Percentiles rank a stretch among this genome's conserved stretches.
phyloP scores from a whole-genome alignment of 768 basidiomycete species.

The Russula emetica region DNA sequence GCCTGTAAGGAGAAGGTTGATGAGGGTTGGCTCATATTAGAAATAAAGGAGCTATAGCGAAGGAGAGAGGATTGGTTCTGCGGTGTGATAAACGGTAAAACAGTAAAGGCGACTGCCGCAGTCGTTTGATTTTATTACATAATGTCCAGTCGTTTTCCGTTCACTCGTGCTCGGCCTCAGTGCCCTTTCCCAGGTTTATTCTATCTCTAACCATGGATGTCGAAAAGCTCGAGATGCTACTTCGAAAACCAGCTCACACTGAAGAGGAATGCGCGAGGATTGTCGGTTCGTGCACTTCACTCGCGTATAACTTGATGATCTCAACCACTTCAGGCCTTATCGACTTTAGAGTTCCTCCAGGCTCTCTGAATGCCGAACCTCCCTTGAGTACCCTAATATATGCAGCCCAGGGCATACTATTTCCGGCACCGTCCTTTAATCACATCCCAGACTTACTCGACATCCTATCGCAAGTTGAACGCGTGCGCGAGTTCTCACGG shows the following conservation, averaged over 20 bases:
- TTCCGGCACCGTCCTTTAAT: slow-evolving; percentile 17
- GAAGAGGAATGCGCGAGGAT: slow-evolving; percentile 18
- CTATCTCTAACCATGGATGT: slow-evolving; percentile 7
- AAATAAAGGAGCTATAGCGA: too few species aligned
- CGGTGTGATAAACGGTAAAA: too few species aligned
- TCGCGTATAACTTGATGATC: not conserved
- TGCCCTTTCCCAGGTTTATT: not conserved
- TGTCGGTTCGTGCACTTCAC: slow-evolving; percentile 10
- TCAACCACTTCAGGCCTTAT: slow-evolving; percentile 17
- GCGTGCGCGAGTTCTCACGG: slow-evolving; percentile 16
- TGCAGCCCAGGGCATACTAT: slow-evolving; percentile 16
- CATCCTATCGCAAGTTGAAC: slow-evolving; percentile 24
- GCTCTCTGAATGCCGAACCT: slow-evolving; percentile 3
- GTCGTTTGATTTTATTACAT: too few species aligned
- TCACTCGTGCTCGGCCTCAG: not conserved
- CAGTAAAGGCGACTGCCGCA: too few species aligned
- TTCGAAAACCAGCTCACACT: slow-evolving; percentile 14
- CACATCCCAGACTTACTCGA: slow-evolving; percentile 23
- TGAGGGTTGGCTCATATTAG: too few species aligned
- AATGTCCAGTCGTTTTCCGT: too few species aligned
- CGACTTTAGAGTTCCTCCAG: slow-evolving; percentile 6
- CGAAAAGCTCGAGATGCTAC: slow-evolving; percentile 12
- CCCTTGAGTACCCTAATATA: slow-evolving; percentile 9
- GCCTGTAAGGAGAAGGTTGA: too few species aligned
- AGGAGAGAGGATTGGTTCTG: too few species aligned